phyloP scores from a whole-genome alignment of 139 green algal genomes.

The Micromonas pusilla region DNA sequence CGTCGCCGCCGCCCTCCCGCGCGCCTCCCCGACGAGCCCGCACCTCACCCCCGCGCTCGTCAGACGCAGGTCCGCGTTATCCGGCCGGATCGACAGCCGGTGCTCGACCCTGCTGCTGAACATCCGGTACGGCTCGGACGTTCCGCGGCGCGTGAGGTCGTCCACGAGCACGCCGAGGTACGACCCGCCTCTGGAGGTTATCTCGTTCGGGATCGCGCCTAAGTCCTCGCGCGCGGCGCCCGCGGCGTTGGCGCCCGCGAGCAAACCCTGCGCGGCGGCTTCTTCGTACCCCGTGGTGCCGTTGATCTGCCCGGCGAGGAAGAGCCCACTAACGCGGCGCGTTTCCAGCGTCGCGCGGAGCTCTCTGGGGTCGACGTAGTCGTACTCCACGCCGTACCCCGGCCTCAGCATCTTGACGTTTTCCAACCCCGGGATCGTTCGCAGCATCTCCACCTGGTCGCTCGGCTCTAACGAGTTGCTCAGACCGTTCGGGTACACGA shows the following conservation, averaged over 20 bases:
- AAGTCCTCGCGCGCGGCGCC: conserved; percentile 29
- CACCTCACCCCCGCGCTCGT: conserved; percentile 35
- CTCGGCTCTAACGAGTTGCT: conserved; percentile 84
- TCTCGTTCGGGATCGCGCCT: not conserved
- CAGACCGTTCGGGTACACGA: conserved; percentile 94
- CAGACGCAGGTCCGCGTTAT: conserved; percentile 54
- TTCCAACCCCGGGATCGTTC: conserved; percentile 86
- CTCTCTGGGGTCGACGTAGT: conserved; percentile 90
- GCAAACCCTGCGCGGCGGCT: conserved; percentile 81
- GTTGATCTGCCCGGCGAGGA: conserved; percentile 96
- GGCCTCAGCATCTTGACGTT: conserved; percentile 75
- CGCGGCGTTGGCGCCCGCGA: conserved; percentile 84
- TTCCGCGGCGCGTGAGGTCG: conserved; percentile 93
- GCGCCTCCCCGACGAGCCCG: conserved; percentile 38
- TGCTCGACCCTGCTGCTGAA: conserved; percentile 57
- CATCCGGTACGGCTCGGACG: conserved; percentile 95
- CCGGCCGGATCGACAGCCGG: conserved; percentile 37
- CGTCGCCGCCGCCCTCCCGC: conserved; percentile 23
- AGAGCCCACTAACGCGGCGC: conserved; percentile 78
- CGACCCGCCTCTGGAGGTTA: conserved; percentile 51
- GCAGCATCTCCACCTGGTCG: conserved; percentile 86
- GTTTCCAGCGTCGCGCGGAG: conserved; percentile 82
- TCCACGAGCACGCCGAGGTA: conserved; percentile 94
- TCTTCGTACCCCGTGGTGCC: conserved; percentile 95
- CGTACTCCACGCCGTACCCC: conserved; percentile 97